Percentiles rank a stretch among this genome's conserved stretches.
Conservation (phyloP, 305 asterid species). For the Solanum hybrid region DNA sequence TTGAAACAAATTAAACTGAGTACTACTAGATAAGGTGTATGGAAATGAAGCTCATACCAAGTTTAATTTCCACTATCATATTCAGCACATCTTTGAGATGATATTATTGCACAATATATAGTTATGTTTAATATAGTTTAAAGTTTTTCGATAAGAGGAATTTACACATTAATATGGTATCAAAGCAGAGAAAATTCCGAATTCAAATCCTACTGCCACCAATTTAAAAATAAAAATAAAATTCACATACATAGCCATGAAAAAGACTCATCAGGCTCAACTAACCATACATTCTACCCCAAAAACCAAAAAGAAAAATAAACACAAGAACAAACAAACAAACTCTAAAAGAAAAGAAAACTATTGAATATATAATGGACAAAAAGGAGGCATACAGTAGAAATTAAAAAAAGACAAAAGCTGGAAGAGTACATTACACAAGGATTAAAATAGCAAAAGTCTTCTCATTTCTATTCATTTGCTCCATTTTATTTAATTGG, state of each 20-base stretch:
- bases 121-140: not conserved
- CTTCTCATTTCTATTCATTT: not conserved
- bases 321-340: not conserved
- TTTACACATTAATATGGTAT: not conserved
- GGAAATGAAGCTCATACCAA: not conserved
- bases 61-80: not conserved
- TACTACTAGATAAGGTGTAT: not conserved
- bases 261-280: not conserved
- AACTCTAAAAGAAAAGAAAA: not conserved
- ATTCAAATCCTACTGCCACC: not conserved
- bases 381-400: not conserved
- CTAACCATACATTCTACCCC: not conserved
- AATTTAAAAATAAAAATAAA: not conserved
- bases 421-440: not conserved
- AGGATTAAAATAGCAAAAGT: not conserved
- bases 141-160: not conserved
- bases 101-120: not conserved
- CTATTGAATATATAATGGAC: not conserved
- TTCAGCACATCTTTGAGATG: not conserved
- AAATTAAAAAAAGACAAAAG: not conserved
- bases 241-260: not conserved
- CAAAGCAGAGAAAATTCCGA: not conserved
- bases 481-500: not conserved
- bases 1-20: not conserved
- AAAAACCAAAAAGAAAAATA: not conserved